phyloP scores from a whole-genome alignment of 805 yeast species.

The Yarrowia porcina region DNA sequence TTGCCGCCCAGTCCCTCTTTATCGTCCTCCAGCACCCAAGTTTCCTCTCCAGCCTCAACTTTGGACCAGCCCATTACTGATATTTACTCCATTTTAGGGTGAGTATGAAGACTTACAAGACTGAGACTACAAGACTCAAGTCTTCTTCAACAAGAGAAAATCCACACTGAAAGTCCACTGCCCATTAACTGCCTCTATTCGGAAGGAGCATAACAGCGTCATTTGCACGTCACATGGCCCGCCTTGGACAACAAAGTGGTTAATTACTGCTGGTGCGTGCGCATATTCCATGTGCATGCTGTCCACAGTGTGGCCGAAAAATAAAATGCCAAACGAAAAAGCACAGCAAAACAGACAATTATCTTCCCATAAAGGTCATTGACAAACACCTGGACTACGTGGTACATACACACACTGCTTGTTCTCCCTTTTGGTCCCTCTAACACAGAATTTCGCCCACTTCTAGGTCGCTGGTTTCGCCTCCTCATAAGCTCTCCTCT shows the following conservation, averaged over 20 bases:
- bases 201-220: neutral
- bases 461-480: neutral
- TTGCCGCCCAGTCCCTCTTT: slow-evolving; percentile 5
- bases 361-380: too few species aligned
- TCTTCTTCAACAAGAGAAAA: too few species aligned
- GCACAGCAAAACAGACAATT: too few species aligned
- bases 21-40: neutral
- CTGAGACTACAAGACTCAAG: too few species aligned
- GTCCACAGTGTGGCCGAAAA: neutral
- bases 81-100: slow-evolving; percentile 10
- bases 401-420: too few species aligned
- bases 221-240: neutral
- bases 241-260: neutral
- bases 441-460: neutral
- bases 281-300: neutral
- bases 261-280: neutral
- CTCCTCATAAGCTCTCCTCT: neutral
- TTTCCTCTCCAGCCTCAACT: neutral
- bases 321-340: too few species aligned
- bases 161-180: too few species aligned
- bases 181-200: neutral
- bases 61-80: neutral
- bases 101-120: too few species aligned
- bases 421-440: neutral
- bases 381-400: too few species aligned